Evolutionary conservation across 1,284 basidiomycete species (phyloP).

Genomic region (Leccinum brunneo-olivaceum): DNA sequence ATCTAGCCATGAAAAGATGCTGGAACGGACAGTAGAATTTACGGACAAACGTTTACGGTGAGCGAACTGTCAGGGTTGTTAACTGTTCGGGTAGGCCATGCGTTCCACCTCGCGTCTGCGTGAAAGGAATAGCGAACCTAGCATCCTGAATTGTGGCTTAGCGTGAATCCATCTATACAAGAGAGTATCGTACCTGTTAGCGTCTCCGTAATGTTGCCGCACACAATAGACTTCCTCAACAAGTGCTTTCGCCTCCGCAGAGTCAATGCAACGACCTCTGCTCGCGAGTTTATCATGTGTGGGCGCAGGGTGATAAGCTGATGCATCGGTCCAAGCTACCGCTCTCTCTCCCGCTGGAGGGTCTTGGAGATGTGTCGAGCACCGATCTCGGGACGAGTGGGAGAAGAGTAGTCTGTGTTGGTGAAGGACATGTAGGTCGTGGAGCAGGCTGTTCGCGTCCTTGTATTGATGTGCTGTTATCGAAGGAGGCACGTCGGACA

Average conservation of each 20-base stretch:
- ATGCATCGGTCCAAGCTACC: conserved; percentile 1
- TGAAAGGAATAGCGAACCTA: conserved; percentile 57
- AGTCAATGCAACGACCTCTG: neutral
- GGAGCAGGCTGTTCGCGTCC: conserved; percentile 53
- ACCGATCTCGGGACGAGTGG: conserved; percentile 13
- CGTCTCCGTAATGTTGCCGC: conserved; percentile 53
- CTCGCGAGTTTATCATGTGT: neutral
- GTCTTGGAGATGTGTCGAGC: neutral
- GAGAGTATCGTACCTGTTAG: conserved; percentile 46
- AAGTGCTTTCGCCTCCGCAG: conserved; percentile 11
- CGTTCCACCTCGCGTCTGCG: conserved; percentile 45
- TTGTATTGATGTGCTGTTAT: conserved; percentile 39
- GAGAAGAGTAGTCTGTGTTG: conserved; percentile 52
- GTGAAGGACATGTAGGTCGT: conserved; percentile 61
- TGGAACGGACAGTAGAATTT: neutral
- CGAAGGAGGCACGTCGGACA: conserved; percentile 12
- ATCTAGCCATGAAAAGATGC: neutral
- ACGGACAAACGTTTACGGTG: too few species aligned
- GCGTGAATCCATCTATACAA: neutral
- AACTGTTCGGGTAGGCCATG: conserved; percentile 4
- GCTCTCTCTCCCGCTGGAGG: too few species aligned
- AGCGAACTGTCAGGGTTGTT: neutral
- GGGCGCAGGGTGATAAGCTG: conserved; percentile 3
- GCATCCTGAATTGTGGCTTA: conserved; percentile 30
- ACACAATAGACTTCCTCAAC: conserved; percentile 39